Evolutionary conservation across 2,329 filamentous ascomycete genomes (phyloP).

Genomic region (Aureobasidium sp.): DNA sequence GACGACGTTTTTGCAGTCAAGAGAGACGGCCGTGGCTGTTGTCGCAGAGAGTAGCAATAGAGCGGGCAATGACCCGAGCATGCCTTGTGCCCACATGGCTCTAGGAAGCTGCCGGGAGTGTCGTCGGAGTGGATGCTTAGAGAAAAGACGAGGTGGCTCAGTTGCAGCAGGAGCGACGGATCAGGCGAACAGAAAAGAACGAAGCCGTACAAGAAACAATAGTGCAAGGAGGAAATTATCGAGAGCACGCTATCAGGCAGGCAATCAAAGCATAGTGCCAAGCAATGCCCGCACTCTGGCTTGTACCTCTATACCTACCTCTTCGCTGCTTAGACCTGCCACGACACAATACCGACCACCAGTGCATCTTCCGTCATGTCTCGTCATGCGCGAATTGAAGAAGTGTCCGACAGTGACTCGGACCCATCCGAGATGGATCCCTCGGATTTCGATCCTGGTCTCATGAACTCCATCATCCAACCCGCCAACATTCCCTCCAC

Average conservation of each 20-base stretch:
- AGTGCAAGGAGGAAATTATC: neutral
- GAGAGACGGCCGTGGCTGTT: constrained; percentile 39
- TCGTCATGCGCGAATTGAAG: constrained; percentile 76
- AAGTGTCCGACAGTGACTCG: constrained; percentile 73
- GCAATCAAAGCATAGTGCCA: neutral
- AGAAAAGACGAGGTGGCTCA: neutral
- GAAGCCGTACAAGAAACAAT: neutral
- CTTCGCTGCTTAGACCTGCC: neutral
- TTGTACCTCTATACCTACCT: neutral
- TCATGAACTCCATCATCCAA: constrained; percentile 20
- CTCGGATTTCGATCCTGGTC: constrained; percentile 38
- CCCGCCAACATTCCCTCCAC: constrained; percentile 19
- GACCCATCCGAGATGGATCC: constrained; percentile 83
- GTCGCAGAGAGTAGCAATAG: constrained; percentile 26
- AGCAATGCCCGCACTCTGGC: neutral
- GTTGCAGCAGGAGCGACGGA: neutral
- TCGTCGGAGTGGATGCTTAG: neutral
- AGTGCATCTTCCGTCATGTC: constrained; percentile 52
- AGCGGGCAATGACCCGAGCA: constrained; percentile 14
- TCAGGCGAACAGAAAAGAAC: neutral
- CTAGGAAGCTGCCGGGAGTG: neutral
- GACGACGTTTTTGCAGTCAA: constrained; percentile 57
- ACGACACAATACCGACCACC: neutral
- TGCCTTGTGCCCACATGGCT: constrained; percentile 10
- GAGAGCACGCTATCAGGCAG: neutral